Evolutionary conservation across 129 eudicot genomes (phyloP).

Genomic region (Chrysanthemum lavandulifolium): DNA sequence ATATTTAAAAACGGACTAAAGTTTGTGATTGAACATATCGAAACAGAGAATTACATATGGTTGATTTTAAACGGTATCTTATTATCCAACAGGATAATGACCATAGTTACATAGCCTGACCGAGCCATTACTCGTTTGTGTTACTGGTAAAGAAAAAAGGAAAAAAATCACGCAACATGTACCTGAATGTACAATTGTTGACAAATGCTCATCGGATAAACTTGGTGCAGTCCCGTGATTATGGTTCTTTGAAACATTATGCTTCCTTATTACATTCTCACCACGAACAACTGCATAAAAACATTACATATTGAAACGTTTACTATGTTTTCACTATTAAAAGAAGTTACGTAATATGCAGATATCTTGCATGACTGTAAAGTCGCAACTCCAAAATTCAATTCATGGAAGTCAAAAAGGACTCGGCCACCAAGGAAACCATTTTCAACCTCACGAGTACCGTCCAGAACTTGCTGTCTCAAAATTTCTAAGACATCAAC

Average conservation of each 20-base stretch:
- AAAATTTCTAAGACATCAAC: conserved; percentile 62
- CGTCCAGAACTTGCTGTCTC: conserved; percentile 68
- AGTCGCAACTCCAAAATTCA: no score
- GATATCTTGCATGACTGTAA: no score
- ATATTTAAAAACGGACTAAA: no score
- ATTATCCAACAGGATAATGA: no score
- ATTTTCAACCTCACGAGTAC: conserved; percentile 62
- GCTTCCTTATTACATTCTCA: conserved; percentile 63
- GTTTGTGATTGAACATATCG: no score
- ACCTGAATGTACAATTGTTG: background rate
- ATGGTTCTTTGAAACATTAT: conserved; percentile 22
- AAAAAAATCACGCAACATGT: background rate
- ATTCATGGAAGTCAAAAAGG: background rate
- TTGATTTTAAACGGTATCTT: no score
- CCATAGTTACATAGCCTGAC: no score
- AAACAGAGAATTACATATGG: no score
- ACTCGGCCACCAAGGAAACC: conserved; percentile 16
- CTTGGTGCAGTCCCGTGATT: background rate
- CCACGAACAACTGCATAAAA: conserved; percentile 67
- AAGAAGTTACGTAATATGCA: no score
- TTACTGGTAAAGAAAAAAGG: background rate
- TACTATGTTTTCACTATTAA: no score
- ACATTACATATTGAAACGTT: background rate
- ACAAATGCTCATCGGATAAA: background rate
- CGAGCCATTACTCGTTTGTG: no score